Base-by-base conservation (phyloP, 805 yeast genomes). In the Yarrowia porcina region DNA sequence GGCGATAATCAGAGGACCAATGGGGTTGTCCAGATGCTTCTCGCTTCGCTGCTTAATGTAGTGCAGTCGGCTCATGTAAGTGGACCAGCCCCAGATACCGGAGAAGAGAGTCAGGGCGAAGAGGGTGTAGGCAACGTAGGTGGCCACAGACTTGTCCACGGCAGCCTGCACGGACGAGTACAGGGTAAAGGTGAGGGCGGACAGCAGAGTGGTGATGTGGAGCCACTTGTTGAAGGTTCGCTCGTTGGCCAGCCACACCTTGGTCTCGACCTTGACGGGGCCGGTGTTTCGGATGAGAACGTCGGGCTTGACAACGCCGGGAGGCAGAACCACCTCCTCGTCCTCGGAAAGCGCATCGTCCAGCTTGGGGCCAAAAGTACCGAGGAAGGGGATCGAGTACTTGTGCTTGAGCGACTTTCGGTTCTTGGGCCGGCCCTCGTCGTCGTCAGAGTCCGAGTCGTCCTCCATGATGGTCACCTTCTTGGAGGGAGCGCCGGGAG, bases 161-260 rank as follows among this genome's bases (percentile, higher is more conserved):
- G 97, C 86, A 28, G 79, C 77, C 66, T 80, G 78, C 20, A 90
- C 88, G 11, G 96, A 86, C 41, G 86, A 83, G 77, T 89, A 89
- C 63, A 94, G 82, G 15, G 94, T 81, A 71, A 92, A 91, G 0
- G 98, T 90, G 69, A 94, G 77, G 0, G 92, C 86, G 20, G 96
- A 85, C 68, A 94, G 80, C 72, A 94, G 78, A 0, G 96, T 84
- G 13, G 96, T 88, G 21, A 93, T 93, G 66, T 88, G 91, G 67
- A 94, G 79, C 99, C 99, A 94, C 75, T 96, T 83, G 79, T 90
- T 87, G 77, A 92, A 93, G 3, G 99, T 94, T 74, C 99, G 87
- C 77, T 94, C 99, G 72, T 94, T 94, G 28, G 99, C 99, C 67
- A 94, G 80, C 97, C 98, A 94, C 13, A 94, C 99, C 72, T 94